Evolutionary conservation across 176 grass and related monocot species (phyloP), one percentile per base, ranked within the genome.

Genomic region (Zoysia japonica): DNA sequence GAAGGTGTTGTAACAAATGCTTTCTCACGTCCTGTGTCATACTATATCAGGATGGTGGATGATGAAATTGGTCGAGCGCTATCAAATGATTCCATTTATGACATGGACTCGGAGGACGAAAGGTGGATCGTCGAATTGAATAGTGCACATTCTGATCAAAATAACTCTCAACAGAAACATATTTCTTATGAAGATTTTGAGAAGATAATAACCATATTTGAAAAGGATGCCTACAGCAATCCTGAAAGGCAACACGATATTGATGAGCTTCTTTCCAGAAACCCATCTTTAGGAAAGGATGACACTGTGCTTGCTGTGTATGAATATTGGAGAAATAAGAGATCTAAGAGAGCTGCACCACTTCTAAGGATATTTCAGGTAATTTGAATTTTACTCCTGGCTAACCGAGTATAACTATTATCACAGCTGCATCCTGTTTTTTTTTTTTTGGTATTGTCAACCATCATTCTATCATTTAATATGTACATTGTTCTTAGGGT

Each of bases 321-420:
- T 65, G 59, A 86, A n/a, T 95, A 99, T 79, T 99, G 96, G 96
- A 76, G 66, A 81, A 85, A 73, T 69, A 93, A 90, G 86, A 89
- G 85, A 70, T 28, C 71, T 59, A 91, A 91, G 73, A 83, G 84
- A 68, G 81, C 43, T 54, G 72, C 72, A 69, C 72, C 93, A 41
- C 75, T 99, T 59, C 59, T 99, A 52, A 87, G 86, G 67, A 84
- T 85, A 76, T 99, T 99, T 80, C 96, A 99, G 96, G 96, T 99
- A 93, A 64, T 61, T 47, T 39, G 61, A 11, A 39, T 1, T 64
- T 64, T 3, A 67, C 59, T 28, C 16, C 50, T 77, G 68, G 40
- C 67, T 13, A 39, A 45, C 67, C 35, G 17, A 52, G 45, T 9
- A 49, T 78, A 78, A 77, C 12, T 52, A 20, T 77, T 77, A 68